Evolutionary conservation across 1,139 yeast species (phyloP).

Genomic region (Debaryomycetaceae sp.): DNA sequence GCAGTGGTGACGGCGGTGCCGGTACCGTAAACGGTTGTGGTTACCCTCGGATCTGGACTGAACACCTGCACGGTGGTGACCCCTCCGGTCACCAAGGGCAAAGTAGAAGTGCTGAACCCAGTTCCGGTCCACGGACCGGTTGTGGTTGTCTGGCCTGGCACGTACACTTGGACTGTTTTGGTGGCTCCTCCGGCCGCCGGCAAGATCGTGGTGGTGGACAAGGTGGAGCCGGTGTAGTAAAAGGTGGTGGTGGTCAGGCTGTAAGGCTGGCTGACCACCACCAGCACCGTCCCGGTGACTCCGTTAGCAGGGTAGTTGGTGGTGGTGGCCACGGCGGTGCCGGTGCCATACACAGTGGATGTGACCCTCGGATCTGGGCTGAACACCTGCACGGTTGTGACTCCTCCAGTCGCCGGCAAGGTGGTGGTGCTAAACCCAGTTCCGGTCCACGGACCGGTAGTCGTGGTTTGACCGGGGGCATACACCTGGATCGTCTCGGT

Average conservation of each 20-base stretch:
- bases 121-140: constrained; percentile 6
- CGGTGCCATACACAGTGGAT: constrained; percentile 4
- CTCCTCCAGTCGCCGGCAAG: constrained; percentile 1
- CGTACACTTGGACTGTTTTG: constrained; percentile 7
- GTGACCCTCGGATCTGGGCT: constrained; percentile 1
- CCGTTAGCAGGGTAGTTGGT: not conserved
- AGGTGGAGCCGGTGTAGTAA: not conserved
- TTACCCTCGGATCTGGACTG: not conserved
- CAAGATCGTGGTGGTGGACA: not conserved
- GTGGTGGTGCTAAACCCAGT: not conserved
- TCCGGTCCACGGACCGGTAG: constrained; percentile 5
- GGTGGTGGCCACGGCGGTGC: not conserved
- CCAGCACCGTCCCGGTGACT: constrained; percentile 4
- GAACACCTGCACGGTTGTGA: constrained; percentile 5
- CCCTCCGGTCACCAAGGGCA: not conserved
- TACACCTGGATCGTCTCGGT: constrained; percentile 7
- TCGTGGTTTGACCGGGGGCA: constrained; percentile 4
- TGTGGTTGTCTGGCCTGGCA: constrained; percentile 1
- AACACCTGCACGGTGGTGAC: constrained; percentile 6
- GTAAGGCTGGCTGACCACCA: constrained; percentile 2
- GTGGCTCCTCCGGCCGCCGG: constrained; percentile 2
- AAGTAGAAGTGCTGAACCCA: not conserved
- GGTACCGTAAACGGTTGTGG: constrained; percentile 4
- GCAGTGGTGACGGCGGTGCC: not conserved
- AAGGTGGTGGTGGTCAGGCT: not conserved